These are phyloP conservation scores for Begonia loranthoides DNA, from an alignment of 306 rosid genomes.

Conservation along the genomic window DNA sequence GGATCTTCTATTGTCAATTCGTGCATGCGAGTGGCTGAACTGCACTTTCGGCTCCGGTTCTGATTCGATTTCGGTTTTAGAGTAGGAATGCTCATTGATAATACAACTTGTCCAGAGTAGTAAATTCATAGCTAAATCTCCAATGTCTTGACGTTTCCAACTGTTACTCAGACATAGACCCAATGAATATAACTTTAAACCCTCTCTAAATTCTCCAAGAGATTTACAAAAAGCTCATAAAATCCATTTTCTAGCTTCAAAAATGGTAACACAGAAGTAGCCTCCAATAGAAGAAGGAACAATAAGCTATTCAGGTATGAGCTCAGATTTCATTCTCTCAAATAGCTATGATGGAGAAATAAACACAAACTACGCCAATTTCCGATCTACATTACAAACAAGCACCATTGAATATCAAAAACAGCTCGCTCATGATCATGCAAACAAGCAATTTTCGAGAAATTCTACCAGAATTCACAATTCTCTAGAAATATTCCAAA, in stretches of 20 bases:
- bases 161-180: constrained; percentile 45
- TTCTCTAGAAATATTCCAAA: neutral
- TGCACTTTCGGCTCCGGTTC: too few species aligned
- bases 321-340: neutral
- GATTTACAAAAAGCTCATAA: neutral
- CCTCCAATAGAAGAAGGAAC: neutral
- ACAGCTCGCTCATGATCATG: neutral
- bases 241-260: neutral
- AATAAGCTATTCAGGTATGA: too few species aligned
- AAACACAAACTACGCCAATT: too few species aligned
- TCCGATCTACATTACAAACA: neutral
- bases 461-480: neutral
- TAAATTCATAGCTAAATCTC: constrained; percentile 53
- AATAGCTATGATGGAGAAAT: too few species aligned
- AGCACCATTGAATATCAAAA: neutral
- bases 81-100: constrained; percentile 23
- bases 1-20: too few species aligned
- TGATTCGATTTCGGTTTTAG: too few species aligned
- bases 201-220: too few species aligned
- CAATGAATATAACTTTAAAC: neutral
- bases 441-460: neutral
- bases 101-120: constrained; percentile 24
- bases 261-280: neutral
- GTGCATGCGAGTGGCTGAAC: too few species aligned
- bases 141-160: constrained; percentile 39